Percentiles rank a stretch among this genome's conserved stretches.
phyloP scores from a whole-genome alignment of 306 rosid genomes.

The Abrus pulchellus region DNA sequence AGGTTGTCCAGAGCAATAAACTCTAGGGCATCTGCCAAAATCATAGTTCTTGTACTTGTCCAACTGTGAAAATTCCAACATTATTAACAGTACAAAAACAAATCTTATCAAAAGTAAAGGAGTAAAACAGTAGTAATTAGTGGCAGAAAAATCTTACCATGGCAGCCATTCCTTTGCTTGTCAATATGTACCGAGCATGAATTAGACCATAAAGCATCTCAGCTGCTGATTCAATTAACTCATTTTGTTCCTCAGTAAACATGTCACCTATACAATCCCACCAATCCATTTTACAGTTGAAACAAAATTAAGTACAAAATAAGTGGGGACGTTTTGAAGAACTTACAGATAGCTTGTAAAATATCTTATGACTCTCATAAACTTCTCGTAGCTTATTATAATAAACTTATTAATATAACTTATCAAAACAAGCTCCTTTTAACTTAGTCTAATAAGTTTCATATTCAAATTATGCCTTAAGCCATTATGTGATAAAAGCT shows the following conservation, averaged over 20 bases:
- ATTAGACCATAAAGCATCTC: conserved; percentile 99
- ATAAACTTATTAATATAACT: no score
- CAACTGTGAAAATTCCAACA: conserved; percentile 59
- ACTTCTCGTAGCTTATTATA: no score
- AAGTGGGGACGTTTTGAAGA: no score
- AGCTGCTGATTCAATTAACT: conserved; percentile 95
- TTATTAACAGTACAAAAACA: conserved; percentile 20
- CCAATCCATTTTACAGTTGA: conserved; percentile 11
- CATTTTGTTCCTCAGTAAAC: conserved; percentile 98
- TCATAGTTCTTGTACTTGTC: conserved; percentile 96
- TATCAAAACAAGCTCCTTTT: no score
- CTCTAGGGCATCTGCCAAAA: conserved; percentile 98
- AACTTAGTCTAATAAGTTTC: no score
- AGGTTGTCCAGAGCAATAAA: conserved; percentile 98
- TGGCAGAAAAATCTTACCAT: conserved; percentile 66
- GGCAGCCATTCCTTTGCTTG: conserved; percentile 95
- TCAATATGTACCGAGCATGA: conserved; percentile 90
- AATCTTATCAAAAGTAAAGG: background rate
- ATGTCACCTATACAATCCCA: conserved; percentile 74
- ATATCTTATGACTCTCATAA: no score
- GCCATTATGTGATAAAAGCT: no score
- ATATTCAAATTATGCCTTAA: no score
- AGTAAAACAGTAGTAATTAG: background rate
- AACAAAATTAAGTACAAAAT: background rate
- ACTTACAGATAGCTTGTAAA: no score